Conservation (phyloP, 2,329 filamentous ascomycete species). For the Alternaria gaisen region DNA sequence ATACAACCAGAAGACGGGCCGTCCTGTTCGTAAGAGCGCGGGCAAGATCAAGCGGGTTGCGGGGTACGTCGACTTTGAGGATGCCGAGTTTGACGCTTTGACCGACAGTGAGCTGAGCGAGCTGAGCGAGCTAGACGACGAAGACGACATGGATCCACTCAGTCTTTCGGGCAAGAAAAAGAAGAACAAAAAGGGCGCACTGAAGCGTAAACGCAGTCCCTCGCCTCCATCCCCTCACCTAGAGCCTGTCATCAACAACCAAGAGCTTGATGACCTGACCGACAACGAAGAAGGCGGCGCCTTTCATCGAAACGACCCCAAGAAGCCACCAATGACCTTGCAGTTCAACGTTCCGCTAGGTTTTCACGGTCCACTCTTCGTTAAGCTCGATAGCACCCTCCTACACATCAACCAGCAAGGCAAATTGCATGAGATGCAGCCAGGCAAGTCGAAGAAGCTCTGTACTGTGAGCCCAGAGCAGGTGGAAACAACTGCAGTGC, state of each 20-base stretch:
- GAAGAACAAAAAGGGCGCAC: slow-evolving; percentile 39
- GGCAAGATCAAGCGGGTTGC: slow-evolving; percentile 45
- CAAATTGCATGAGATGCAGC: slow-evolving; percentile 27
- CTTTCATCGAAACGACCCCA: slow-evolving; percentile 23
- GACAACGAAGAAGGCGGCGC: slow-evolving; percentile 37
- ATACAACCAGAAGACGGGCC: slow-evolving; percentile 53
- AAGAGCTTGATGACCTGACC: slow-evolving; percentile 38
- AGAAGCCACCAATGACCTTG: slow-evolving; percentile 47
- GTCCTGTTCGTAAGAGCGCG: slow-evolving; percentile 55
- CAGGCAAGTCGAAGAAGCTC: slow-evolving; percentile 19
- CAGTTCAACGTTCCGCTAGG: slow-evolving; percentile 58
- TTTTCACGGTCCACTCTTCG: slow-evolving; percentile 56
- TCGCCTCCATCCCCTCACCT: slow-evolving; percentile 49
- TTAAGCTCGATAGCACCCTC: slow-evolving; percentile 51
- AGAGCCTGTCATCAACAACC: slow-evolving; percentile 43
- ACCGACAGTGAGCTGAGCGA: slow-evolving; percentile 21
- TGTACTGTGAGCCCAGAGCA: not conserved
- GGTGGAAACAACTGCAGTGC: not conserved
- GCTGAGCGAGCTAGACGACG: slow-evolving; percentile 32
- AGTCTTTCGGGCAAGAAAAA: slow-evolving; percentile 25
- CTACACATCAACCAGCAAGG: slow-evolving; percentile 23
- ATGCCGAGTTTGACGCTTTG: slow-evolving; percentile 40
- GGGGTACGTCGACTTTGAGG: slow-evolving; percentile 54
- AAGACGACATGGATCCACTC: slow-evolving; percentile 33
- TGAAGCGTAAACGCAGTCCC: slow-evolving; percentile 49